Conservation (phyloP, 345 rosid species). For the Lenwebbia sp. region DNA sequence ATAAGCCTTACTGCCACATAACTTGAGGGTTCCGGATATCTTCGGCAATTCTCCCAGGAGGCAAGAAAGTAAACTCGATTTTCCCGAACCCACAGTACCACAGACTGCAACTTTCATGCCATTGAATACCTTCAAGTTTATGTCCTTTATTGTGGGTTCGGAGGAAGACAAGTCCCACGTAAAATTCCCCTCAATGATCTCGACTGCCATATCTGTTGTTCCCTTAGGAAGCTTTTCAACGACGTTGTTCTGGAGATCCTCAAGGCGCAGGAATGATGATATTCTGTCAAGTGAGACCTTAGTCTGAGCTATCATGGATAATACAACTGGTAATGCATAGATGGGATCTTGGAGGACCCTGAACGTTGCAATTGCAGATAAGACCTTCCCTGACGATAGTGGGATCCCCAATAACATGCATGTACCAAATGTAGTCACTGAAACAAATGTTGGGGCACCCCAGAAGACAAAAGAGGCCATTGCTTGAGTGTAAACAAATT, state of each 20-base stretch:
- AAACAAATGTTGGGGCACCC: constrained; percentile 60
- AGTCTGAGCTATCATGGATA: constrained; percentile 52
- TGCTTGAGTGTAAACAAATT: constrained; percentile 35
- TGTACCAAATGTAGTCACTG: constrained; percentile 48
- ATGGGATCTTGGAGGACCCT: constrained; percentile 59
- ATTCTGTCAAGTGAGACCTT: constrained; percentile 67
- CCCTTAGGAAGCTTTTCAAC: constrained; percentile 36
- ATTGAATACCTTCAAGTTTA: constrained; percentile 29
- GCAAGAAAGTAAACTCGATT: constrained; percentile 67
- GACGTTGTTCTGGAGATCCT: constrained; percentile 35
- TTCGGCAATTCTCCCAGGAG: constrained; percentile 63
- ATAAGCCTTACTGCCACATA: constrained; percentile 65
- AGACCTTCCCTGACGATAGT: constrained; percentile 58
- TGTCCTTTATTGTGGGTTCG: constrained; percentile 40
- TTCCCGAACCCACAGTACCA: constrained; percentile 74
- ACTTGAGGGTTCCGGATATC: constrained; percentile 44
- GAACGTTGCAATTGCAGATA: constrained; percentile 67
- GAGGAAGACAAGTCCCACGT: constrained; percentile 43
- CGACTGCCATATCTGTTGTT: constrained; percentile 30
- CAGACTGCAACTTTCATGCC: constrained; percentile 78
- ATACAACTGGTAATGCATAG: constrained; percentile 44
- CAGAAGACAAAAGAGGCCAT: constrained; percentile 43
- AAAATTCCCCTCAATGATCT: constrained; percentile 40
- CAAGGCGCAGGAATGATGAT: constrained; percentile 46
- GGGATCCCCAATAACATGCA: constrained; percentile 52